These are phyloP conservation scores for Candida orba DNA, from an alignment of 805 yeast species.

Conservation along the genomic window DNA sequence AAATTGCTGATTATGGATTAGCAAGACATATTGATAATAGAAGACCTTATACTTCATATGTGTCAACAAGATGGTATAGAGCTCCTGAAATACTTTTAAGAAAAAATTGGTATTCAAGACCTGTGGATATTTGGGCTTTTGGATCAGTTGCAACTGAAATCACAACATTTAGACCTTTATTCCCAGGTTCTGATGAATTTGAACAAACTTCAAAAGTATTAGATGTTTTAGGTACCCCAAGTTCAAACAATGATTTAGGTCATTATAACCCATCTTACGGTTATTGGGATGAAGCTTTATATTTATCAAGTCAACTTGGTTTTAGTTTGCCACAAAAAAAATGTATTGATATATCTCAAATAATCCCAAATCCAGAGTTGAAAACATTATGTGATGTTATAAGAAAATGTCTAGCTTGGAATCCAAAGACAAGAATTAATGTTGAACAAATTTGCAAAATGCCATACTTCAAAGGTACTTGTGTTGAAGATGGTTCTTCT, in stretches of 20 bases:
- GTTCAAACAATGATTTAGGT: slow-evolving; percentile 21
- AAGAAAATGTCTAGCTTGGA: slow-evolving; percentile 62
- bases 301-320: slow-evolving; percentile 46
- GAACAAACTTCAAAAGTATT: slow-evolving; percentile 73
- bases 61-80: slow-evolving; percentile 82
- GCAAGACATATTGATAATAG: slow-evolving; percentile 52
- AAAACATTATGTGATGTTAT: slow-evolving; percentile 31
- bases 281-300: slow-evolving; percentile 58
- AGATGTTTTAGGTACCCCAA: slow-evolving; percentile 69
- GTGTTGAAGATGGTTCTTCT: slow-evolving; percentile 16
- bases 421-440: slow-evolving; percentile 58
- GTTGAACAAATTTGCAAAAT: slow-evolving; percentile 40
- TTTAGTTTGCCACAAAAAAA: slow-evolving; percentile 45
- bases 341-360: slow-evolving; percentile 40
- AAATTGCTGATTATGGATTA: slow-evolving; percentile 75
- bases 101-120: slow-evolving; percentile 52
- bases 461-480: slow-evolving; percentile 48
- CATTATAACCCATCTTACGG: slow-evolving; percentile 53
- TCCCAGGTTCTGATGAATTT: slow-evolving; percentile 74
- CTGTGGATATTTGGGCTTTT: slow-evolving; percentile 83
- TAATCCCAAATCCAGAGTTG: slow-evolving; percentile 41
- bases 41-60: slow-evolving; percentile 63
- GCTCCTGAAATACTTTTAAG: slow-evolving; percentile 75
- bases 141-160: slow-evolving; percentile 72
- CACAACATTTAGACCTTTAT: slow-evolving; percentile 67